Base-by-base conservation (phyloP, 352 stramenopile species). In the Pythium insidiosum region DNA sequence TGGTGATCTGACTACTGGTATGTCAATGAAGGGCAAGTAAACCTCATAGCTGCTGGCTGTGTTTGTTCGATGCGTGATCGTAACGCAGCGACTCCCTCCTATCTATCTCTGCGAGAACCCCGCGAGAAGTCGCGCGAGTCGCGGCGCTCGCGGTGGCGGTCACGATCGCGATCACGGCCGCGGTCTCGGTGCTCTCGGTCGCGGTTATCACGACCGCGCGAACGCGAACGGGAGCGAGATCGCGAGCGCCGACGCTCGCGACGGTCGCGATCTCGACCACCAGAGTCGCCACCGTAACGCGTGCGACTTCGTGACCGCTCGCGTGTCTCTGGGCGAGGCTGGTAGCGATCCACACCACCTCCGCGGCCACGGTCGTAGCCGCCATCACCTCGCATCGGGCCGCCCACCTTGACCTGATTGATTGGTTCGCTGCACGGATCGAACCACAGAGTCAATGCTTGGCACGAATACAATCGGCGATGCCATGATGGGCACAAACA, bases 71-170 rank as follows among this genome's bases (percentile, higher is more conserved):
- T n/a, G n/a, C n/a, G n/a, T 23, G 7, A 33, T 33, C 15, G 28
- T 33, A 15, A 33, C 15, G 20, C 10, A 10, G n/a, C 9, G 20
- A 20, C 9, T 40, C 35, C 20, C 7, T 23, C 47, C 24, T 53
- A 58, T 58, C 50, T 58, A 38, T 58, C 43, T 30, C 50, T 36
- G 37, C 50, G 50, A 7, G 43, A 52, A 7, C 43, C 43, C 28
- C 42, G 29, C 19, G 30, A 36, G 34, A 72, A 74, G 31, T 81
- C 68, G 20, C 66, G 65, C 48, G 67, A 74, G 43, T 68, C 62
- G 18, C 63, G 57, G 19, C 66, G 70, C 36, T 84, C 69, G 20
- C 66, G 66, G 34, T 60, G 38, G 13, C 50, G 61, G 35, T 56
- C 46, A 5, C 48, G 48, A 26, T 53, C 31, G 21, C 50, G 34